Conservation (phyloP, 2,329 filamentous ascomycete species). For the Sporothrix variecibatus region DNA sequence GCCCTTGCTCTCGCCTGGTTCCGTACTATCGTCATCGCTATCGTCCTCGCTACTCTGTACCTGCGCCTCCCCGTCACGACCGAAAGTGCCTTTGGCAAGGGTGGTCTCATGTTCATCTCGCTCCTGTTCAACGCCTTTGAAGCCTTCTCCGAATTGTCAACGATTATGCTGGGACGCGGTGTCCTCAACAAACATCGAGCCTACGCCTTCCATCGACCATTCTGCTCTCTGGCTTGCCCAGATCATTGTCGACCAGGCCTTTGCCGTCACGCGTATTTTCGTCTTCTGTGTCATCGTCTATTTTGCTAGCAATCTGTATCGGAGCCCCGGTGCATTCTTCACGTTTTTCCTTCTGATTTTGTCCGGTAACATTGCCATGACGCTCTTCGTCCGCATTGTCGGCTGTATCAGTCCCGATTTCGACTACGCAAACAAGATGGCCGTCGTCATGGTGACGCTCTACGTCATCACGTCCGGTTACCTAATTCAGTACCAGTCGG, state of each 20-base stretch:
- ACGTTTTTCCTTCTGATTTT: slow-evolving; percentile 73
- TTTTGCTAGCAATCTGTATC: slow-evolving; percentile 71
- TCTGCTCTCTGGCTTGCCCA: slow-evolving; percentile 82
- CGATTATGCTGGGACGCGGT: slow-evolving; percentile 68
- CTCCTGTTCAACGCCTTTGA: slow-evolving; percentile 87
- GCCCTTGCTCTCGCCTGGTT: slow-evolving; percentile 73
- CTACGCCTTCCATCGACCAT: slow-evolving; percentile 80
- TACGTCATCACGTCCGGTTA: slow-evolving; percentile 82
- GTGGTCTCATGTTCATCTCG: slow-evolving; percentile 77
- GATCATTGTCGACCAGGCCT: slow-evolving; percentile 75
- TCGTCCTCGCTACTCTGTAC: slow-evolving; percentile 79
- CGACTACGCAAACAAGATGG: slow-evolving; percentile 82
- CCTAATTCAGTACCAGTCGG: slow-evolving; percentile 74
- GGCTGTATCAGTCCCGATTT: slow-evolving; percentile 78
- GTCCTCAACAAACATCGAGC: slow-evolving; percentile 84
- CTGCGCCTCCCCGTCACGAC: slow-evolving; percentile 66
- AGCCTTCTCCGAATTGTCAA: slow-evolving; percentile 75
- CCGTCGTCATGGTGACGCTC: slow-evolving; percentile 76
- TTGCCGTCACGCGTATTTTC: slow-evolving; percentile 69
- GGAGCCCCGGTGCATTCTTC: slow-evolving; percentile 76
- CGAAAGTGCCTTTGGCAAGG: slow-evolving; percentile 75
- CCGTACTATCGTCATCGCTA: slow-evolving; percentile 68
- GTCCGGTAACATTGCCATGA: slow-evolving; percentile 70
- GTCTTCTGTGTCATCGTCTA: slow-evolving; percentile 76
- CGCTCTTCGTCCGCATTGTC: slow-evolving; percentile 73